These are phyloP conservation scores for Dioszegia aurantiaca DNA, from an alignment of 768 basidiomycete species.

Conservation along the genomic window DNA sequence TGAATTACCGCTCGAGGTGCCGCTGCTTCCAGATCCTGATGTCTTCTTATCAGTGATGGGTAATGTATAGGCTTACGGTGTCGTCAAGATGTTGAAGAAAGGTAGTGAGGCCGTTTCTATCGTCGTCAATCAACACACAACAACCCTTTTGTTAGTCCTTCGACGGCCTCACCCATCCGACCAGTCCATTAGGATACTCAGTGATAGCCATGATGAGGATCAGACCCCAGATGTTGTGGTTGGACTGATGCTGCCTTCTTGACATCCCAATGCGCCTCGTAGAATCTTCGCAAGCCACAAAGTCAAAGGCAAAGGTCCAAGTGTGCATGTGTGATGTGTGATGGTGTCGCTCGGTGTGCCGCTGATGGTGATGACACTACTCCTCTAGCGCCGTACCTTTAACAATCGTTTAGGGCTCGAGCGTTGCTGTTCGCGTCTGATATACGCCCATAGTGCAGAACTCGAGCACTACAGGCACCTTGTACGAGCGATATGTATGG, in stretches of 20 bases:
- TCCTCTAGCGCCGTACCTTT: neutral
- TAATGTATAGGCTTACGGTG: neutral
- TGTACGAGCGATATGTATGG: constrained; percentile 11
- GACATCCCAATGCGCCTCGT: too few relatives aligned
- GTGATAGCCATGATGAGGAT: too few relatives aligned
- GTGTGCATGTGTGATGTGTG: neutral
- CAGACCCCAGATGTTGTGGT: too few relatives aligned
- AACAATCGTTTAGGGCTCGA: neutral
- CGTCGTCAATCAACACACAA: too few relatives aligned
- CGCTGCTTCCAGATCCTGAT: neutral
- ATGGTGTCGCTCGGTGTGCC: neutral
- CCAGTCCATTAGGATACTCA: too few relatives aligned
- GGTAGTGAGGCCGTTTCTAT: too few relatives aligned
- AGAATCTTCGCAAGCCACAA: too few relatives aligned
- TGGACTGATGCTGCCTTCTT: too few relatives aligned
- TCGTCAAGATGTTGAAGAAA: neutral
- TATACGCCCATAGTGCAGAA: constrained; percentile 13
- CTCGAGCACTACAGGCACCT: constrained; percentile 14
- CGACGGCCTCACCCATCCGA: too few relatives aligned
- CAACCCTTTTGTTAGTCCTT: too few relatives aligned
- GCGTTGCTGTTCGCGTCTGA: constrained; percentile 11
- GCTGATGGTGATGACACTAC: neutral
- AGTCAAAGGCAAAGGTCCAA: too few relatives aligned
- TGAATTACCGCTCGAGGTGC: neutral
- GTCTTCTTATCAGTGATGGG: neutral